Conservation (phyloP, 768 basidiomycete genomes). For the Suillus discolor region DNA sequence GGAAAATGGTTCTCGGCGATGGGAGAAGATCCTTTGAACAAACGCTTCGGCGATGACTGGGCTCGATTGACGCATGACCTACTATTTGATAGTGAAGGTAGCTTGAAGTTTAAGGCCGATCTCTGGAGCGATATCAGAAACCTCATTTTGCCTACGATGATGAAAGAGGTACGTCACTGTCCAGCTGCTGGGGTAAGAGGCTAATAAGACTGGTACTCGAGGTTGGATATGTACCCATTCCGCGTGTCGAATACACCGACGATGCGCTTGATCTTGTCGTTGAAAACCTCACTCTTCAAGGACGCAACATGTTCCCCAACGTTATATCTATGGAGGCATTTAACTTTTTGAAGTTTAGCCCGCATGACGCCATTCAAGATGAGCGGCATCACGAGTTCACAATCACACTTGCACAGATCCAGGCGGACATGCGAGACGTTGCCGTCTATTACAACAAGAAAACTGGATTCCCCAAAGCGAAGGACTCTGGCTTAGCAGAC, state of each 20-base stretch:
- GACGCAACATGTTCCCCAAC: conserved; percentile 89
- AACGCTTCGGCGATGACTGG: conserved; percentile 82
- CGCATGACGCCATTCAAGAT: conserved; percentile 61
- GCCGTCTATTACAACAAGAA: conserved; percentile 91
- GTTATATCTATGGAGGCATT: conserved; percentile 71
- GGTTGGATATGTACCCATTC: conserved; percentile 86
- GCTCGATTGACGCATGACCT: conserved; percentile 79
- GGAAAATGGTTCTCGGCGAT: conserved; percentile 84
- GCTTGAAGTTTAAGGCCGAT: conserved; percentile 83
- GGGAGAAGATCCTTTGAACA: conserved; percentile 83
- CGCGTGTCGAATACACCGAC: conserved; percentile 92
- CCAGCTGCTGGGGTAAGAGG: neutral
- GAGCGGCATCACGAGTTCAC: conserved; percentile 71
- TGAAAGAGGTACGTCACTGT: conserved; percentile 61
- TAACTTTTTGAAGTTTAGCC: conserved; percentile 85
- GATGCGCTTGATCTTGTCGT: conserved; percentile 85
- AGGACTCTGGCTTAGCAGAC: conserved; percentile 84
- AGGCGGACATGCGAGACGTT: conserved; percentile 92
- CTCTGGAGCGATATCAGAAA: conserved; percentile 88
- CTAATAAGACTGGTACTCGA: conserved; percentile 24
- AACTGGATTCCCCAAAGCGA: conserved; percentile 77
- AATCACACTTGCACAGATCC: conserved; percentile 80
- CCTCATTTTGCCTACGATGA: conserved; percentile 78
- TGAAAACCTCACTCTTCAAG: conserved; percentile 89
- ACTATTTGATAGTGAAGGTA: conserved; percentile 77